A percentile compares a stretch with the other conserved stretches of the same genome.
These are phyloP conservation scores for Taiozyma sp. DNA, from an alignment of 1,139 yeast genomes.

Conservation along the genomic window DNA sequence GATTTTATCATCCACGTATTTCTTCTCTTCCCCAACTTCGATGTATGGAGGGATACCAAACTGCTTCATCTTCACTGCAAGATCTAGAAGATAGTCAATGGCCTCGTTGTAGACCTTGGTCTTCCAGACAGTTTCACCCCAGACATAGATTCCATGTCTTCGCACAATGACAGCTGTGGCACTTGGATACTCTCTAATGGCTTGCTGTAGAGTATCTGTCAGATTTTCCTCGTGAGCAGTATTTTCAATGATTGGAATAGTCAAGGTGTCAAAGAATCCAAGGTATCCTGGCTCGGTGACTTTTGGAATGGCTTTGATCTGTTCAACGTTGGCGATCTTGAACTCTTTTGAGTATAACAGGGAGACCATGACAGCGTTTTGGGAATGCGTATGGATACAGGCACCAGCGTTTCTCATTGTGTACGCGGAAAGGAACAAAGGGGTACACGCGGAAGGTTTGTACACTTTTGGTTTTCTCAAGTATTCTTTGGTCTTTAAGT, in stretches of 20 bases:
- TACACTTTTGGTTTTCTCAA: slow-evolving; percentile 56
- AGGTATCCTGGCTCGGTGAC: slow-evolving; percentile 47
- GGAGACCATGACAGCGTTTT: slow-evolving; percentile 77
- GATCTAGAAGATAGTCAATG: slow-evolving; percentile 78
- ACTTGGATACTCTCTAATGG: slow-evolving; percentile 63
- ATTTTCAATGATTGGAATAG: slow-evolving; percentile 87
- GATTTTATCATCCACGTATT: slow-evolving; percentile 19
- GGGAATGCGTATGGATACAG: slow-evolving; percentile 93
- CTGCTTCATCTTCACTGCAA: slow-evolving; percentile 76
- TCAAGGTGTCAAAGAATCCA: slow-evolving; percentile 67
- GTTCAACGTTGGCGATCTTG: slow-evolving; percentile 76
- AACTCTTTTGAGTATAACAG: slow-evolving; percentile 67
- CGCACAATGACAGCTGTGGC: slow-evolving; percentile 85
- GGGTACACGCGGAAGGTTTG: slow-evolving; percentile 93
- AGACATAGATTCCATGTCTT: slow-evolving; percentile 90
- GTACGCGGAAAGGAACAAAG: slow-evolving; percentile 76
- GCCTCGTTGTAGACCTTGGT: slow-evolving; percentile 94
- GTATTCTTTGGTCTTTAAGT: slow-evolving; percentile 46
- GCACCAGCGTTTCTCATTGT: slow-evolving; percentile 75
- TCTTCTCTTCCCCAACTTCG: slow-evolving; percentile 31
- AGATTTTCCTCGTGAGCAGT: slow-evolving; percentile 85
- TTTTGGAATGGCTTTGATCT: slow-evolving; percentile 83
- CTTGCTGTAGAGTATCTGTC: slow-evolving; percentile 58
- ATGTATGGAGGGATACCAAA: slow-evolving; percentile 47
- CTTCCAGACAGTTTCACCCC: slow-evolving; percentile 93